Percentiles rank a stretch among this genome's conserved stretches.
Evolutionary conservation across 192 early-diverging fungal species (phyloP).

Genomic region (Coemansia asiatica): DNA sequence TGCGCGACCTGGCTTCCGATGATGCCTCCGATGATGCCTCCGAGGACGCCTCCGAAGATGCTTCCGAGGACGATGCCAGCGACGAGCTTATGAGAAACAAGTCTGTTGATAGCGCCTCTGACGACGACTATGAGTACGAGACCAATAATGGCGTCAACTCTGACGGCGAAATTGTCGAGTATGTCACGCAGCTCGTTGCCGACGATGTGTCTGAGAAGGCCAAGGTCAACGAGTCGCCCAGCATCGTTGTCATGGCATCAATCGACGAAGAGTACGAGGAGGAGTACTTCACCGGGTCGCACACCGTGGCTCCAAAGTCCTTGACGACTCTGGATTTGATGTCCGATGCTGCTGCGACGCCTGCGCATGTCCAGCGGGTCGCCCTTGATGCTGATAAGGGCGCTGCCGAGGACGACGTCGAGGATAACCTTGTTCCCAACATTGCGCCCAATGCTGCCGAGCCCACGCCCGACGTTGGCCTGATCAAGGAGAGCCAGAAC

Average conservation of each 20-base stretch:
- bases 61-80: not conserved
- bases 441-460: slow-evolving; percentile 10
- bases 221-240: slow-evolving; percentile 31
- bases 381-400: not conserved
- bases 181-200: slow-evolving; percentile 37
- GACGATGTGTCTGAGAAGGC: slow-evolving; percentile 21
- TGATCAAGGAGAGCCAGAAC: slow-evolving; percentile 49
- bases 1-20: slow-evolving; percentile 4
- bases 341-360: not conserved
- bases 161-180: slow-evolving; percentile 40
- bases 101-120: not conserved
- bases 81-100: not conserved
- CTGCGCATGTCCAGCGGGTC: slow-evolving; percentile 20
- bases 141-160: slow-evolving; percentile 31
- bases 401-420: slow-evolving; percentile 8
- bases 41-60: slow-evolving; percentile 8
- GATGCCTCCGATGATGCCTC: slow-evolving; percentile 11
- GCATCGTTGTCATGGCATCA: slow-evolving; percentile 41
- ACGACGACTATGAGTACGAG: slow-evolving; percentile 32
- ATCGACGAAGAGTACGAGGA: slow-evolving; percentile 51
- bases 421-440: slow-evolving; percentile 23
- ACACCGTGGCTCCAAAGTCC: not conserved
- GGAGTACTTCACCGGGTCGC: slow-evolving; percentile 25
- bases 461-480: slow-evolving; percentile 26
- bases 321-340: not conserved